phyloP scores from a whole-genome alignment of 148 eudicot species.

The Vaccinium corymbosum region DNA sequence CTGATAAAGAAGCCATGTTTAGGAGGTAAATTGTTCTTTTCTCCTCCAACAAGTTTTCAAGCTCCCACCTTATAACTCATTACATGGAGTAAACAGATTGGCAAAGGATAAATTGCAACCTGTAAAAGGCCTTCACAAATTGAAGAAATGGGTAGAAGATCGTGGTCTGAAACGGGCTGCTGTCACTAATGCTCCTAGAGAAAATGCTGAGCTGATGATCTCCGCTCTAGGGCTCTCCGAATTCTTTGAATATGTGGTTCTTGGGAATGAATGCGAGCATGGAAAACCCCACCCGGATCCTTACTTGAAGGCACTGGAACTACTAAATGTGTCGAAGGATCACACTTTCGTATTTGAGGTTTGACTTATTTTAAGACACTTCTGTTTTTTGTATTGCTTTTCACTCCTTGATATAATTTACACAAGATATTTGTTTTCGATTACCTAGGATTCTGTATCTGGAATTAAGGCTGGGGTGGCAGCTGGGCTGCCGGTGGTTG shows the following conservation, averaged over 20 bases:
- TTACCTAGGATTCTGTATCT: constrained; percentile 72
- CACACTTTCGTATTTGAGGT: constrained; percentile 89
- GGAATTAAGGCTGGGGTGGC: constrained; percentile 97
- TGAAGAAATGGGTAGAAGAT: constrained; percentile 78
- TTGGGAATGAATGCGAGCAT: constrained; percentile 82
- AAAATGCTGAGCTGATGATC: constrained; percentile 84
- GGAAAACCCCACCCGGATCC: constrained; percentile 91
- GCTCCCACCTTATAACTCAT: neutral
- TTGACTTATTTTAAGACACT: neutral
- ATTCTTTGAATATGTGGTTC: constrained; percentile 64
- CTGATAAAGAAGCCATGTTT: constrained; percentile 79
- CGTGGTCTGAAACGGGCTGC: constrained; percentile 89
- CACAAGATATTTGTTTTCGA: neutral
- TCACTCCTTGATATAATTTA: neutral
- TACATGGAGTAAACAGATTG: constrained; percentile 40
- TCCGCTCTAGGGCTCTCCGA: constrained; percentile 69
- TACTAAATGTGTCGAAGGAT: constrained; percentile 63
- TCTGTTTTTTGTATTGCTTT: neutral
- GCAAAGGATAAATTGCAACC: constrained; percentile 68
- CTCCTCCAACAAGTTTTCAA: neutral
- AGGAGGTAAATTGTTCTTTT: constrained; percentile 44
- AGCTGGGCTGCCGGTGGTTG: constrained; percentile 92
- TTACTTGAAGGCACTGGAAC: constrained; percentile 71
- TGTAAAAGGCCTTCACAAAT: constrained; percentile 58
- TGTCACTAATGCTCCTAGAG: constrained; percentile 85